A percentile compares a stretch with the other conserved stretches of the same genome.
Conservation (phyloP, 2,329 filamentous ascomycete species). For the Penicillium sp. region DNA sequence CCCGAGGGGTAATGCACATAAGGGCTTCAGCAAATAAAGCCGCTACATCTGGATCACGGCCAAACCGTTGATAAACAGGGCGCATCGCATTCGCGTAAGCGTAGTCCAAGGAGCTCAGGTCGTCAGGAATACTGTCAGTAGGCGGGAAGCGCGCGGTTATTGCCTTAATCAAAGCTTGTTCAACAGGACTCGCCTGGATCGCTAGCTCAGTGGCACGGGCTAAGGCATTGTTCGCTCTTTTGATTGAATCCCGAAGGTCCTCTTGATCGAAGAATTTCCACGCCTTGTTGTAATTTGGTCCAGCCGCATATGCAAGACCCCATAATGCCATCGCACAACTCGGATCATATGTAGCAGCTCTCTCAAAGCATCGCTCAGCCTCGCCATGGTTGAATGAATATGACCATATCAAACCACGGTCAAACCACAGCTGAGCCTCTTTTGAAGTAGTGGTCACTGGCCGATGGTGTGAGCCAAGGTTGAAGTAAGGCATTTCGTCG, state of each 20-base stretch:
- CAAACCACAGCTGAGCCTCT: conserved; percentile 31
- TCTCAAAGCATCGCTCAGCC: conserved; percentile 25
- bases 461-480: conserved; percentile 30
- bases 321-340: conserved; percentile 30
- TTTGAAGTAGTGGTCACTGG: conserved; percentile 21
- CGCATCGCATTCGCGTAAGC: conserved; percentile 54
- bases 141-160: conserved; percentile 53
- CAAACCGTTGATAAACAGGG: conserved; percentile 43
- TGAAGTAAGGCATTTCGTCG: conserved; percentile 18
- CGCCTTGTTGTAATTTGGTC: conserved; percentile 69
- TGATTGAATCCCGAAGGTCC: conserved; percentile 46
- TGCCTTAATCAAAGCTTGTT: conserved; percentile 56
- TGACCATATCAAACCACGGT: conserved; percentile 28
- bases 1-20: conserved; percentile 57
- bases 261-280: conserved; percentile 59
- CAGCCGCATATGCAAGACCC: conserved; percentile 51
- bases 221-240: conserved; percentile 38
- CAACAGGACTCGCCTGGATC: conserved; percentile 40
- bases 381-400: conserved; percentile 33
- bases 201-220: conserved; percentile 35
- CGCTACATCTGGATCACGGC: conserved; percentile 51
- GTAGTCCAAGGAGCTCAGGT: conserved; percentile 47
- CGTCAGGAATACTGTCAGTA: conserved; percentile 34
- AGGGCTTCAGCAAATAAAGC: conserved; percentile 54
- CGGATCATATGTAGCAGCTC: conserved; percentile 21